Percentiles rank a stretch among this genome's conserved stretches.
These are phyloP conservation scores for Candida bentonensis DNA, from an alignment of 805 yeast species.

Conservation along the genomic window DNA sequence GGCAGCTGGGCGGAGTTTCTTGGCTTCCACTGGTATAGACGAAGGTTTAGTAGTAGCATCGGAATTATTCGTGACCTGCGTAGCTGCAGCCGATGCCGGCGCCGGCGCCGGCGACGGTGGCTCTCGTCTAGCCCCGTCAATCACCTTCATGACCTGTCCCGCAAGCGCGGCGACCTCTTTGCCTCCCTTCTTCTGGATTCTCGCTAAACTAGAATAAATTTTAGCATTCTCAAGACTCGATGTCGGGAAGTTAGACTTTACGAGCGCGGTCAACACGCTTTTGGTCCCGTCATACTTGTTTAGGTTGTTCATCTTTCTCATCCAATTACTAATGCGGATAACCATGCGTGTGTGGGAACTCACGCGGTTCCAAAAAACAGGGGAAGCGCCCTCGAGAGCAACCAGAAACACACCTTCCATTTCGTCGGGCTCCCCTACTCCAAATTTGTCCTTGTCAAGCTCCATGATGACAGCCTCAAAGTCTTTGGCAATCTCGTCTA, in stretches of 20 bases:
- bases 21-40: background rate
- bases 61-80: background rate
- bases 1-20: background rate
- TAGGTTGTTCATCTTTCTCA: constrained; percentile 7
- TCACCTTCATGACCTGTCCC: constrained; percentile 1
- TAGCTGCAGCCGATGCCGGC: background rate
- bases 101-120: too few species aligned
- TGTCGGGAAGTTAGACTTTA: constrained; percentile 4
- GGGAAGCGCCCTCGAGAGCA: constrained; percentile 5
- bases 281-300: constrained; percentile 2
- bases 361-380: constrained; percentile 2
- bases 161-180: constrained; percentile 4
- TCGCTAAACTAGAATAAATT: constrained; percentile 3
- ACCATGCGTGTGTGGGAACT: constrained; percentile 1
- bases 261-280: constrained; percentile 7
- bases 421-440: constrained; percentile 9
- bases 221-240: constrained; percentile 6
- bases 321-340: constrained; percentile 12
- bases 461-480: background rate
- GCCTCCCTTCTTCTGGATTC: background rate
- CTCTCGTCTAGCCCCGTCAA: background rate
- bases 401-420: constrained; percentile 5
- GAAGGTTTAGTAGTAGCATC: background rate
- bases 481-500: background rate
- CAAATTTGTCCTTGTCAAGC: constrained; percentile 7